Evolutionary conservation across 2,329 filamentous ascomycete genomes (phyloP), one percentile per base, ranked within the genome.

Genomic region (Hypoxylon sp.): DNA sequence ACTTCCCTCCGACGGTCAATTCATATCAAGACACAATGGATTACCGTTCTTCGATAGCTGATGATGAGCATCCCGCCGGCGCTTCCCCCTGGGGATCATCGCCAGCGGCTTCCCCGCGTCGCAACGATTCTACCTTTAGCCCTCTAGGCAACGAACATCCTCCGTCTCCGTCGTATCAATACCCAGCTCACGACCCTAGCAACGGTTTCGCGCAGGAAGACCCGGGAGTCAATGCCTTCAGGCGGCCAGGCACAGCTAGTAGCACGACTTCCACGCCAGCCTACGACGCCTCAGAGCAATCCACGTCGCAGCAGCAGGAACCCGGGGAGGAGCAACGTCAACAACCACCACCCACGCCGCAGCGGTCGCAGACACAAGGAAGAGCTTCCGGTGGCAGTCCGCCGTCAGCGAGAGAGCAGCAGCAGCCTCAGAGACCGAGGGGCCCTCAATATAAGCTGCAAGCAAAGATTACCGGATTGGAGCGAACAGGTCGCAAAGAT

Each of bases 401-500:
- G 51, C 48, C 70, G 28, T 45, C 63, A 55, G 55, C 46, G 20
- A 55, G 69, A 46, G 77, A 78, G 54, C 80, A 81, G 64, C 36
- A 40, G 7, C 82, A 82, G 58, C 88, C 87, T 2, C 93, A 88
- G 2, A 77, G 80, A 69, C 80, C 83, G 9, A 81, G 87, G 44
- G 85, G 87, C 57, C 90, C 92, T 26, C 87, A 91, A 66, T 94
- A 92, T 79, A 95, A 93, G 79, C 86, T 99, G 36, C 93, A 97
- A 77, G 93, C 92, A 46, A 99, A 98, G 82, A 93, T 99, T 68
- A 97, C 94, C 0, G 93, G 92, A 1, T 83, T 99, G 49, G 96
- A 99, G 81, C 87, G 96, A 64, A 96, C 92, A 3, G 94, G 94
- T 65, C 93, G 96, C 79, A 99, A 98, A 80, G 96, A 99, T 74